These are phyloP conservation scores for Actinomucor elegans DNA, from an alignment of 371 early-diverging fungal species.

Conservation along the genomic window DNA sequence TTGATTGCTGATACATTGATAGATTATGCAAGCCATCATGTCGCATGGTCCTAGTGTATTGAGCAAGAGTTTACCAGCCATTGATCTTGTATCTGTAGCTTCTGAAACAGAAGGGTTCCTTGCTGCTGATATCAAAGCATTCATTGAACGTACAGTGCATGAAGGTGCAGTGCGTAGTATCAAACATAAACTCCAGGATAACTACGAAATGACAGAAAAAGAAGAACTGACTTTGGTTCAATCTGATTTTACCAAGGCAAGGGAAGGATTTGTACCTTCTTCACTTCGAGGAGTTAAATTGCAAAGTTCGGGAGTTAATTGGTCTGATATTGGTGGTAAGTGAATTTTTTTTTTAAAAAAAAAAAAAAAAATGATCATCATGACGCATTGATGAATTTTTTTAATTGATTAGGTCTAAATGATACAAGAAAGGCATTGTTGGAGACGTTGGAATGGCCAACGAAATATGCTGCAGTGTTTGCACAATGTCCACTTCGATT, in stretches of 20 bases:
- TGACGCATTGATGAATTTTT: neutral
- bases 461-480: slow-evolving; percentile 89
- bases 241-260: slow-evolving; percentile 73
- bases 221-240: slow-evolving; percentile 40
- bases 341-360: no score
- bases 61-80: slow-evolving; percentile 35
- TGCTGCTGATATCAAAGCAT: slow-evolving; percentile 79
- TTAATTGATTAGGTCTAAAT: slow-evolving; percentile 57
- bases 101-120: slow-evolving; percentile 88
- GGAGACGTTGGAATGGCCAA: slow-evolving; percentile 95
- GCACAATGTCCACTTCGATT: slow-evolving; percentile 83
- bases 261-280: slow-evolving; percentile 79
- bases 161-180: slow-evolving; percentile 76
- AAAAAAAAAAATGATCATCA: neutral
- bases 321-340: slow-evolving; percentile 87
- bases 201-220: slow-evolving; percentile 4
- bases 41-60: slow-evolving; percentile 35
- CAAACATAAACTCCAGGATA: slow-evolving; percentile 31
- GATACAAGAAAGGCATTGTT: slow-evolving; percentile 79
- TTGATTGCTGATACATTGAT: neutral
- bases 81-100: slow-evolving; percentile 75
- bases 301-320: slow-evolving; percentile 74
- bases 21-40: slow-evolving; percentile 65
- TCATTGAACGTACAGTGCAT: slow-evolving; percentile 82
- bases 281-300: slow-evolving; percentile 82